Evolutionary conservation across 2,329 filamentous ascomycete species (phyloP).

Genomic region (Chaetomiaceae sp.): DNA sequence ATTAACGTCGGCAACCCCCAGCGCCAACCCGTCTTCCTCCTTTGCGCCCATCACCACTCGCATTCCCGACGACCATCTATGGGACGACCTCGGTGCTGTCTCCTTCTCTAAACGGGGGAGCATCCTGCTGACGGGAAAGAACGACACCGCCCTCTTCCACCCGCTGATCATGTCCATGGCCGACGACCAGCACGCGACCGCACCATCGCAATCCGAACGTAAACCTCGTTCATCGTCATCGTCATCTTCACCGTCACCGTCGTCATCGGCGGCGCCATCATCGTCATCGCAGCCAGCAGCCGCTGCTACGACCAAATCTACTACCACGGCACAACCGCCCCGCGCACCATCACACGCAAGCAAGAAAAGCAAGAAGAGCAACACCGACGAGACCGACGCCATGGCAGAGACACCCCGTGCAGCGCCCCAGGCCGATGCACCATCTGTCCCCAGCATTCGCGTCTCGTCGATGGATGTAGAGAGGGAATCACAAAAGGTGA

Average conservation of each 20-base stretch:
- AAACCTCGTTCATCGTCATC: neutral
- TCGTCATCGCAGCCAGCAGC: too few species aligned
- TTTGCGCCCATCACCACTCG: slow-evolving; percentile 51
- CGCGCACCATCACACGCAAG: too few species aligned
- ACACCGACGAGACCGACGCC: slow-evolving; percentile 14
- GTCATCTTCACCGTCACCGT: neutral
- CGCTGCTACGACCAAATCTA: too few species aligned
- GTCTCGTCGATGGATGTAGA: slow-evolving; percentile 52
- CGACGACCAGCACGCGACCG: slow-evolving; percentile 4
- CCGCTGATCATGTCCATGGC: too few species aligned
- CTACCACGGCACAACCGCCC: too few species aligned
- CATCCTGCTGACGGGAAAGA: slow-evolving; percentile 54
- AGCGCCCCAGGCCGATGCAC: slow-evolving; percentile 16
- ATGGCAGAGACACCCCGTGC: slow-evolving; percentile 17
- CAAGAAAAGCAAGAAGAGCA: neutral
- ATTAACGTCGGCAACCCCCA: slow-evolving; percentile 23
- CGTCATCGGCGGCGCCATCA: neutral
- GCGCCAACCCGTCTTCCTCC: slow-evolving; percentile 23
- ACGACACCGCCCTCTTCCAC: slow-evolving; percentile 15
- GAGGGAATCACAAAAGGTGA: slow-evolving; percentile 63
- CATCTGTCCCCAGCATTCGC: slow-evolving; percentile 43
- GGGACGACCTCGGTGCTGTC: slow-evolving; percentile 55
- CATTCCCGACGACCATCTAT: slow-evolving; percentile 52
- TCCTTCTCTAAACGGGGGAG: slow-evolving; percentile 61
- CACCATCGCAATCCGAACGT: neutral